Conservation (phyloP, 208 protist species). For the Porcisia hertigi region DNA sequence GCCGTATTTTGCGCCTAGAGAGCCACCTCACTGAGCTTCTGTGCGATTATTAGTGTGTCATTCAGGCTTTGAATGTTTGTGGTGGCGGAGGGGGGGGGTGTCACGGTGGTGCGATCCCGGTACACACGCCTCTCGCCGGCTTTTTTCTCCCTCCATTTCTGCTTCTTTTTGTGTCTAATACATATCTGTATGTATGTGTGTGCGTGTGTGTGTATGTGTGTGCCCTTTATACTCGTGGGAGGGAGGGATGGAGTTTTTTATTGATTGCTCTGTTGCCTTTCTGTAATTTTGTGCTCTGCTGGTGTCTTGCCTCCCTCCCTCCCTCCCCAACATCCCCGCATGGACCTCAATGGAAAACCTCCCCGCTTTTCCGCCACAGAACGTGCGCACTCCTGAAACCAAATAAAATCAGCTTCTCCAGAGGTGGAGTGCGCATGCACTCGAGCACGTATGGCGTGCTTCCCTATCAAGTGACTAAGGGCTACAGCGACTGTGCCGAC, state of each 20-base stretch:
- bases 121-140: neutral
- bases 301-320: neutral
- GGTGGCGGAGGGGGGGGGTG: neutral
- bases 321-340: too few relatives aligned
- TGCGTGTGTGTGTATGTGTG: neutral
- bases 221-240: neutral
- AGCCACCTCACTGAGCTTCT: conserved; percentile 14
- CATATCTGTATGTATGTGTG: neutral
- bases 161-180: neutral
- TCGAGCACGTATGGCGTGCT: neutral
- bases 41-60: neutral
- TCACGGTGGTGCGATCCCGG: neutral
- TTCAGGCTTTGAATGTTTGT: neutral
- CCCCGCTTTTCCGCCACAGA: neutral
- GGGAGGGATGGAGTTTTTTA: neutral
- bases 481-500: too few relatives aligned
- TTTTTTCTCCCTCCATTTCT: neutral
- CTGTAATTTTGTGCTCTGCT: neutral
- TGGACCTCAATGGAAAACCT: too few relatives aligned
- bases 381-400: neutral
- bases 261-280: neutral
- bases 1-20: conserved; percentile 24
- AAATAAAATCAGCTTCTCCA: neutral
- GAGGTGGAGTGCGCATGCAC: neutral
- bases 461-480: neutral